Base-by-base conservation (phyloP, 2,329 filamentous ascomycete species). In the Sporothrix curviconia region DNA sequence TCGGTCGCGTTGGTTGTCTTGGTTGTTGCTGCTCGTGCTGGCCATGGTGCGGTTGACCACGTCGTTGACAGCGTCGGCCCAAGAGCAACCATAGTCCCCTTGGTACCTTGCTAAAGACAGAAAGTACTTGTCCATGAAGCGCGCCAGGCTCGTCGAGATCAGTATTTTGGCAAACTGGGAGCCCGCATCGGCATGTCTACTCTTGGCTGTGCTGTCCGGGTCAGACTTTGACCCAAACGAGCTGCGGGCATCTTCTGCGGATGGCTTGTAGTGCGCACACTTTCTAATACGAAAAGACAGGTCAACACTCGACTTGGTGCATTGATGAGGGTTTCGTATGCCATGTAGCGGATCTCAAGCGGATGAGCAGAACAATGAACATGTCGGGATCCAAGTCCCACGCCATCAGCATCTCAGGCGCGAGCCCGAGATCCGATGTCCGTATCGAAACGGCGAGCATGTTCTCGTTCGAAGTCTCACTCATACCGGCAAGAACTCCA, bases 281-380 rank as follows among this genome's bases (percentile, higher is more conserved):
- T 89, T 81, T 1, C 89, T 88, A 24, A 94, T 77, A 7, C 84
- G 80, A 67, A 92, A 86, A 3, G 78, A 83, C 62, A 66, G 58
- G 40, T 50, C 69, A 62, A 36, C 34, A 1, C 47, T 36, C 3
- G n/a, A 15, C 2, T 19, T 14, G 8, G 11, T 11, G 32, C 68
- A 0, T 69, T 66, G 14, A 81, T 66, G 9, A 88, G 68, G 0
- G 79, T 67, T 15, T 86, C 78, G 50, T 87, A 72, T 3, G 74
- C 72, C 32, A 75, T 77, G 69, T 95, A 95, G 0, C 74, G 77
- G 44, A 69, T 0, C 76, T 72, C 62, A 87, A 87, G 36, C 80
- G 79, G 43, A 94, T 78, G 22, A 96, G 74, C 4, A 95, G 75
- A 4, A 92, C 80, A 39, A 95, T 69, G 65, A 92, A 92, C 34